Evolutionary conservation across 2,329 filamentous ascomycete genomes (phyloP), one percentile per base, ranked within the genome.

Genomic region (Xylaria hypoxylon): DNA sequence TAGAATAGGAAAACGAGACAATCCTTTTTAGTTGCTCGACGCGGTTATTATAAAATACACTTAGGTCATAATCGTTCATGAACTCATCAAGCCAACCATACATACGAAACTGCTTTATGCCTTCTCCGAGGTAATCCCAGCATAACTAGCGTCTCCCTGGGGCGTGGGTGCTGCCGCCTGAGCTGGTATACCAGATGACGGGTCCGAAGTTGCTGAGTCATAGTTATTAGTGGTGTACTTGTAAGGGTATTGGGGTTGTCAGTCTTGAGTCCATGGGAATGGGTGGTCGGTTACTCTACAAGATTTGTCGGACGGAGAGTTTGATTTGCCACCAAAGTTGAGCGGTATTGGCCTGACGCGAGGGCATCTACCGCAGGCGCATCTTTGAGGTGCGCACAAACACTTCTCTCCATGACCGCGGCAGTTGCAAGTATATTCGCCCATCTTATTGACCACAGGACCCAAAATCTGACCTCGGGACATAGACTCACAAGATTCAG

Each of bases 41-140:
- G 38, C 7, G 3, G 19, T 53, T 28, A 28, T 19, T 19, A 64
- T 64, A 51, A 35, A 57, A 62, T 62, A 68, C 53, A 65, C 33
- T 19, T 31, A 57, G 62, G 52, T 73, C 70, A 59, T 73, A 38
- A 63, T 58, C 56, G 60, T 68, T 70, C 70, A 45, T 68, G 19
- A 64, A 26, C 45, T 63, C 64, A 17, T 62, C 45, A 65, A 52
- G 28, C 50, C 42, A 53, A 35, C 40, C n/a, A 40, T 38, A 17
- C 55, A 52, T 31, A 11, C 56, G 11, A 47, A 11, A 13, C 13
- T 22, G 8, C n/a, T 22, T 55, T 64, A 68, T 47, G 62, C 53
- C 63, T 69, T 69, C 55, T 61, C 50, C 40, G 62, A 47, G 8
- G 65, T 26, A 5, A 10, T 59, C 19, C 62, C 10, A 6, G 68